Conservation (phyloP, 257 asterid genomes). For the Gentiana dahurica region DNA sequence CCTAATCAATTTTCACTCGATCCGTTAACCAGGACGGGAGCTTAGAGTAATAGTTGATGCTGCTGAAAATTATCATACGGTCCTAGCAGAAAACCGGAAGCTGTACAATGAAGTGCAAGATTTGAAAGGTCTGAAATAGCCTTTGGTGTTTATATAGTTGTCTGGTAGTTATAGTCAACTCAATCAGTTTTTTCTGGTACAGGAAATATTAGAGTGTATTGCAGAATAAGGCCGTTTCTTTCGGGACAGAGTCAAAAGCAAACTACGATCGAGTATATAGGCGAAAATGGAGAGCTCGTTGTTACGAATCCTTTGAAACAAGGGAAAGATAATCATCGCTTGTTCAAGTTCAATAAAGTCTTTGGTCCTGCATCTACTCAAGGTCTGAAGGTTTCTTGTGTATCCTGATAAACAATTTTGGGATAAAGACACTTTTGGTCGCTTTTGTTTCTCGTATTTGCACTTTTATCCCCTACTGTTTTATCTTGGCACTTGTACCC, state of each 20-base stretch:
- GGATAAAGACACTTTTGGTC: too few relatives aligned
- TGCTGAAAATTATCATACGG: constrained; percentile 75
- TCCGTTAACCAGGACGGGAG: constrained; percentile 40
- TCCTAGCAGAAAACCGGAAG: constrained; percentile 81
- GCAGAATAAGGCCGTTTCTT: constrained; percentile 88
- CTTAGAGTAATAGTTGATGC: constrained; percentile 68
- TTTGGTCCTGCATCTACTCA: constrained; percentile 72
- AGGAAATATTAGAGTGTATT: constrained; percentile 92
- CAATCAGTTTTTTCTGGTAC: constrained; percentile 11
- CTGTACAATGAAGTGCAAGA: constrained; percentile 95
- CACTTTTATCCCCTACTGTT: too few relatives aligned
- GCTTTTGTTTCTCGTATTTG: too few relatives aligned
- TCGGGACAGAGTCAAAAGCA: constrained; percentile 55
- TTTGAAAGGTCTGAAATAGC: constrained; percentile 63
- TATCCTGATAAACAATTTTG: neutral
- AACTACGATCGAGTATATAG: constrained; percentile 73
- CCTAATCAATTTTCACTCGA: neutral
- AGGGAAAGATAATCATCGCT: constrained; percentile 82
- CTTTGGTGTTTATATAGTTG: constrained; percentile 5
- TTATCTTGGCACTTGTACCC: too few relatives aligned
- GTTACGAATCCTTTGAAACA: constrained; percentile 72
- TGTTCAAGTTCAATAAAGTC: constrained; percentile 85
- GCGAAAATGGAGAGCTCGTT: constrained; percentile 89
- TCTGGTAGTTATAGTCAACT: constrained; percentile 9
- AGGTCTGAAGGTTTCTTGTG: constrained; percentile 35